Base-by-base conservation (phyloP, 2,329 filamentous ascomycete genomes). In the Orbilia quercus region DNA sequence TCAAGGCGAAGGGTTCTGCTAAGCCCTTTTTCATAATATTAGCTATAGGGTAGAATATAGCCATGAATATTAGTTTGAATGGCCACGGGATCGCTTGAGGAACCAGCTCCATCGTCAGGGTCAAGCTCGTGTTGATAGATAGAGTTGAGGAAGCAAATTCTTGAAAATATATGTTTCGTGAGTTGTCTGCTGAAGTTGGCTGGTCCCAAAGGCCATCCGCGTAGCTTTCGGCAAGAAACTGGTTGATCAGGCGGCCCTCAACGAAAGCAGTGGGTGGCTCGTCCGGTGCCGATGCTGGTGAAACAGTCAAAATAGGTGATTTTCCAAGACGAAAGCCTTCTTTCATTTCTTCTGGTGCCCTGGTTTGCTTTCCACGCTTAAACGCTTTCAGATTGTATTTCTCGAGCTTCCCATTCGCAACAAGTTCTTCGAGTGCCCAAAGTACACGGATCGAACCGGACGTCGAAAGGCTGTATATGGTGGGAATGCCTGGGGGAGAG, bases 301-400 rank as follows among this genome's bases (percentile, higher is more conserved):
- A 60, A 9, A 66, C 69, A 1, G 54, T 60, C n/a, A 73, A 48
- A 22, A 38, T 66, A 1, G 69, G 69, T 1, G 69, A 59, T n/a
- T 48, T 73, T 28, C 60, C 69, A 5, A 73, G 22, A 22, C 69
- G 60, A 16, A 73, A 73, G 1, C 69, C 69, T 62, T 73, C 69
- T 42, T 60, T 66, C 69, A 73, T 60, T 44, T 59, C 60, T 6
- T 53, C 53, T 14, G 69, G 69, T 5, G 69, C 69, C 38, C 23
- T 51, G 2, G 36, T 53, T 28, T 50, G 18, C 20, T 47, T 48
- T 16, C 20, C 36, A 2, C 69, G 69, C 23, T 51, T 51, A 40
- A 53, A 73, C 1, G 44, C 16, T 22, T 73, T 73, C 3, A 73
- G 16, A 28, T 66, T 60, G 42, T 73, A 73, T 22, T 28, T 62